Base-by-base conservation (phyloP, 176 grass and related monocot genomes). In the Tillandsia leiboldiana region DNA sequence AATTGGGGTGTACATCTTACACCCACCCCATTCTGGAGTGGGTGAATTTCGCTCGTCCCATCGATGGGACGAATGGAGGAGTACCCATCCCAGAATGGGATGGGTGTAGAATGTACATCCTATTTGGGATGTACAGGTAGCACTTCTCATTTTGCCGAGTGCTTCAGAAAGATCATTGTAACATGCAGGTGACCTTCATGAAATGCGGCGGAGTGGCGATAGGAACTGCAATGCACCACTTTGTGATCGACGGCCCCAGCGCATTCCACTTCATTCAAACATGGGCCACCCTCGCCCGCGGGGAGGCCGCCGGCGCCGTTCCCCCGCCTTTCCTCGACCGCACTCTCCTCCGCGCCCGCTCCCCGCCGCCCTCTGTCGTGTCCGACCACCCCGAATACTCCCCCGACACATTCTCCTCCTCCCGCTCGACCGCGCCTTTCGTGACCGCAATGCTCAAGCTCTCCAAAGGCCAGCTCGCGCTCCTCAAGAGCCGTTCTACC, bases 361-460 rank as follows among this genome's bases (percentile, higher is more conserved):
- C 77, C 14, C 90, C 86, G 8, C 80, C 82, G 8, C 80, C 82
- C 48, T 68, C 73, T 50, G 52, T 80, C 65, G 65, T 77, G 69
- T 87, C 72, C 49, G 83, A 90, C 71, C 90, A 94, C 75, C 86
- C 79, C 23, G 86, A 86, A 54, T 92, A 86, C 80, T 81, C 83
- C 23, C 86, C 83, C 4, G 26, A 10, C 26, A 20, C 10, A 15
- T 72, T 78, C 64, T 82, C 82, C 20, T 82, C 82, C 20, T 82
- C 79, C 54, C 68, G 79, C 63, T 11, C 50, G 1, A 77, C 80
- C 0, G 73, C 80, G 0, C 77, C 83, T 0, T 88, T 79, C 83
- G 82, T 83, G 48, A 83, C 90, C 22, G 83, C 80, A 56, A 78
- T 73, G 64, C 87, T 85, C 80, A 50, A 72, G 68, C 66, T 88